Evolutionary conservation across 345 rosid genomes (phyloP).

Genomic region (Brassica nigra): DNA sequence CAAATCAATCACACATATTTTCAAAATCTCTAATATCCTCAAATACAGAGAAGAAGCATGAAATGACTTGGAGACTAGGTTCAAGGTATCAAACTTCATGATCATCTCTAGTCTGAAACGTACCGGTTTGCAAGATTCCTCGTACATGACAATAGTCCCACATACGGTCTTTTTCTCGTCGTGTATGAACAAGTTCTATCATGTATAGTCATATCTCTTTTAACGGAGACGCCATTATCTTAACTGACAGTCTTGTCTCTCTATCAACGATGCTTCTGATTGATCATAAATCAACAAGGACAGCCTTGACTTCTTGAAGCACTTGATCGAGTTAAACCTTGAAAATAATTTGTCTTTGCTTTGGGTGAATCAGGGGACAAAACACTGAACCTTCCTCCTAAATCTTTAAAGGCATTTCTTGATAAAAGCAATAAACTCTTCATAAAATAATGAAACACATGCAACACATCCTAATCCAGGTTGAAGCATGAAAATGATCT

Average conservation of each 20-base stretch:
- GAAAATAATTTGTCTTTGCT: not conserved
- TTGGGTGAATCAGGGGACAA: not conserved
- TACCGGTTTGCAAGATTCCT: too few relatives aligned
- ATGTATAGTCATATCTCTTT: not conserved
- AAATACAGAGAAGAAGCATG: too few relatives aligned
- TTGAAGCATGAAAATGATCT: too few relatives aligned
- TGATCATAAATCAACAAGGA: not conserved
- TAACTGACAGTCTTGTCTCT: conserved; percentile 3
- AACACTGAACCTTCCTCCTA: not conserved
- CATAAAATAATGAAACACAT: too few relatives aligned
- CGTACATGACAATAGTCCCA: not conserved
- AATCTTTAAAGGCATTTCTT: not conserved
- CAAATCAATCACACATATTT: too few relatives aligned
- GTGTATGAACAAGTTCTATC: not conserved
- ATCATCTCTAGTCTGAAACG: too few relatives aligned
- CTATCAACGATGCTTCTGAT: not conserved
- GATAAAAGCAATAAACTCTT: too few relatives aligned
- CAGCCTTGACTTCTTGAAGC: conserved; percentile 1
- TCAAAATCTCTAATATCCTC: too few relatives aligned
- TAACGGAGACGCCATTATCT: conserved; percentile 7
- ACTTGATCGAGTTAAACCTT: not conserved
- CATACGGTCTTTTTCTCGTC: not conserved
- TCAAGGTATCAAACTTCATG: not conserved
- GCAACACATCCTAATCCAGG: too few relatives aligned
- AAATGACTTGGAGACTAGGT: too few relatives aligned